Base-by-base conservation (phyloP, 306 rosid species). In the Cyamopsis tetragonoloba region DNA sequence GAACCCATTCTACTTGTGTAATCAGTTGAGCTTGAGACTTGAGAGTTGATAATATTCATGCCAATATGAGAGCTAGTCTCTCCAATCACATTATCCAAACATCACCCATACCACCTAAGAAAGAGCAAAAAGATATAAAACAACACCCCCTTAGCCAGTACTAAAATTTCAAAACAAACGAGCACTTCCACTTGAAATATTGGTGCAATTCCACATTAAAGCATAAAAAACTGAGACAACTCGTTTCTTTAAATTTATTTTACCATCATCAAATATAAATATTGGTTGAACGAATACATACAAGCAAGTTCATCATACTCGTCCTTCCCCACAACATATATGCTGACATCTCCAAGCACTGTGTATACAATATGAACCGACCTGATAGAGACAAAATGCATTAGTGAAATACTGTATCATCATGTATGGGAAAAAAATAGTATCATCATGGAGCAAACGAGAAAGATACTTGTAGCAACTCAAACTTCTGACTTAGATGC, bases 331-430 rank as follows among this genome's bases (percentile, higher is more conserved):
- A 84, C 91, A 27, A 87, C 72, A 59, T 77, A 92, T 72, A 92
- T 85, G 72, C 91, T 85, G 79, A 92, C 96, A 81, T 92, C 96
- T 17, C 98, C 98, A 27, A 92, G 91, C 43, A 87, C 89, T 8
- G 96, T 89, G 87, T 87, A 92, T 46, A 92, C 98, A 66, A 89
- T 82, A 79, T 89, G 83, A 30, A 92, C 98, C 41, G 98, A 92
- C 89, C 98, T 92, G 96, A 68, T 12, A 79, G 13, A 50, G 32
- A 6, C 3, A 48, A 60, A 61, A 71, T 56, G 51, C 47, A 24
- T 12, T 46, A 38, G 38, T 63, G 18, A 69, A 30, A 55, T 17
- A 32, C 30, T 23, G 15, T 15, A 66, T n/a, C 24, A 31, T 7
- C 23, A 15, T 12, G 14, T 3, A 42, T 6, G 3, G 14, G 5